These are phyloP conservation scores for Sporothrix humicola DNA, from an alignment of 2,329 filamentous ascomycete species.

Conservation along the genomic window DNA sequence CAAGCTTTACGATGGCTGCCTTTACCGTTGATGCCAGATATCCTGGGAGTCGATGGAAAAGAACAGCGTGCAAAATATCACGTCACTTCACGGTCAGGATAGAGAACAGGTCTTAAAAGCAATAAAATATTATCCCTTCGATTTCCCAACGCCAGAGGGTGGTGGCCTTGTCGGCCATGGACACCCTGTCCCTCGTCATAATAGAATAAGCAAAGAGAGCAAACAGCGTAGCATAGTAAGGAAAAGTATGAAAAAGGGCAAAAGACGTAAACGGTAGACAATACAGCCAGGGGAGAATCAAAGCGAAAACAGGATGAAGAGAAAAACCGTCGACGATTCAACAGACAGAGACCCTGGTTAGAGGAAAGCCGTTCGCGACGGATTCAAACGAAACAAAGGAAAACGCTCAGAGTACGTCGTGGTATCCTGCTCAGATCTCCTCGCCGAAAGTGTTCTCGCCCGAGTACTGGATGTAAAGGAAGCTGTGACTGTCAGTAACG, in stretches of 20 bases:
- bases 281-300: too few species aligned
- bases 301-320: background rate
- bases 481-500: slow-evolving; percentile 57
- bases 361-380: slow-evolving; percentile 14
- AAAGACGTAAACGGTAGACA: background rate
- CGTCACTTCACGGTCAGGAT: background rate
- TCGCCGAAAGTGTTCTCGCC: slow-evolving; percentile 97
- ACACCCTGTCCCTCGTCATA: slow-evolving; percentile 11
- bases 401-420: background rate
- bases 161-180: background rate
- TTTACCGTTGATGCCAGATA: background rate
- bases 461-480: slow-evolving; percentile 99
- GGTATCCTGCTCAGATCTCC: slow-evolving; percentile 34
- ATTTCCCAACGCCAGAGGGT: slow-evolving; percentile 33
- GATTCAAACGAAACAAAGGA: background rate
- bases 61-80: background rate
- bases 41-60: background rate
- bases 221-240: background rate
- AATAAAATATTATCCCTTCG: slow-evolving; percentile 12
- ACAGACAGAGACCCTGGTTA: background rate
- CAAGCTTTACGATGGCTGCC: background rate
- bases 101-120: too few species aligned
- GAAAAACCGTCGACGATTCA: slow-evolving; percentile 8
- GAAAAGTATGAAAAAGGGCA: background rate
- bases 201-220: background rate